Evolutionary conservation across 495 filamentous ascomycete species (phyloP).

Genomic region (Aspergillus nanangensis): DNA sequence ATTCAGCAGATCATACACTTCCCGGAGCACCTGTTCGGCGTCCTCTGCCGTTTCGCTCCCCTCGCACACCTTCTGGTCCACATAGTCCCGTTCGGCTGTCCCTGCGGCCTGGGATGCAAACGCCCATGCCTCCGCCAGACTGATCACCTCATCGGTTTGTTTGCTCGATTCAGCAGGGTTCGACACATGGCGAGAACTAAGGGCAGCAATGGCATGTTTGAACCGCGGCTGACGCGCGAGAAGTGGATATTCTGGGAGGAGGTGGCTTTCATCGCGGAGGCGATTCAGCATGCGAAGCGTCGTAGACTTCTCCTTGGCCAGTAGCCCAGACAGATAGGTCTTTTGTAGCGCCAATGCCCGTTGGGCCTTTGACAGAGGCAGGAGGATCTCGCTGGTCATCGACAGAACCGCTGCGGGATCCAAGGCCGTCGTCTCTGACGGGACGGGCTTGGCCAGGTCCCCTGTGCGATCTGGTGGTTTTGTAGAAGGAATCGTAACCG

Average conservation of each 20-base stretch:
- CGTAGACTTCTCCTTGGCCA: constrained; percentile 55
- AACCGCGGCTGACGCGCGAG: constrained; percentile 41
- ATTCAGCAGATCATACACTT: constrained; percentile 31
- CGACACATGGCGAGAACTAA: constrained; percentile 19
- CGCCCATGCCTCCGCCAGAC: constrained; percentile 42
- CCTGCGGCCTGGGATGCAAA: constrained; percentile 44
- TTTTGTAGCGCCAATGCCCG: constrained; percentile 61
- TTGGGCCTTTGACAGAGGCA: constrained; percentile 55
- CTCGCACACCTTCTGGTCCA: constrained; percentile 32
- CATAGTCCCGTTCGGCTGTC: constrained; percentile 26
- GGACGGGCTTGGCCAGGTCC: constrained; percentile 13
- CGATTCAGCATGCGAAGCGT: constrained; percentile 53
- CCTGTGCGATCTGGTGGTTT: constrained; percentile 26
- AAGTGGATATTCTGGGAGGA: constrained; percentile 59
- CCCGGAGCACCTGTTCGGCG: constrained; percentile 26
- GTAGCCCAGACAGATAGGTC: constrained; percentile 51
- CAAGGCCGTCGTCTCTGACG: constrained; percentile 12
- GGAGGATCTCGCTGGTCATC: constrained; percentile 52
- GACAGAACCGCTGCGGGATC: constrained; percentile 38
- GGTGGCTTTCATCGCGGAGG: constrained; percentile 63
- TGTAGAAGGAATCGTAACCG: constrained; percentile 19
- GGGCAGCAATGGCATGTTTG: constrained; percentile 33
- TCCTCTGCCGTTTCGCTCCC: constrained; percentile 29
- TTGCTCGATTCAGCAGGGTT: constrained; percentile 13
- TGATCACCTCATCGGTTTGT: constrained; percentile 29